Base-by-base conservation (phyloP, 768 basidiomycete genomes). In the Agrocybe pediades region DNA sequence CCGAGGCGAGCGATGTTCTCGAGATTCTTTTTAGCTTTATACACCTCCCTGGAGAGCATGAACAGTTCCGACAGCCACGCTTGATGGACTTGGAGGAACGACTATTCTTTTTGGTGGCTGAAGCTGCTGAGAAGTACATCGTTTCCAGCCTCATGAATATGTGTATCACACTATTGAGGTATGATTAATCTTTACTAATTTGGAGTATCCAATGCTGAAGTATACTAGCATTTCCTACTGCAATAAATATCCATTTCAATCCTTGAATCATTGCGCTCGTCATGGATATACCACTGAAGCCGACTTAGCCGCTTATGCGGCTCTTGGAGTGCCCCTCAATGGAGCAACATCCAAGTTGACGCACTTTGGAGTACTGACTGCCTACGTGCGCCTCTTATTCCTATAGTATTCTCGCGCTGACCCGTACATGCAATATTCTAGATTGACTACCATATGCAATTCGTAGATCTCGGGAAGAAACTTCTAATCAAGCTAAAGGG, bases 81-180 rank as follows among this genome's bases (percentile, higher is more conserved):
- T 16, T 54, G 11, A 16, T 49, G 13, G 29, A 23, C 5, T 40
- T 58, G 24, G 19, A 41, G 2, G 54, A 58, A 11, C 40, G 49
- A 2, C 15, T 51, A 0, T 41, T 66, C 11, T 48, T 51, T 23
- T 0, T 36, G 6, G 45, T 68, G 5, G 59, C 62, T 1, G 66
- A 68, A 49, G 66, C 66, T 1, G 66, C 62, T 6, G 61, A 67
- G 40, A 66, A 63, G 23, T 68, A 68, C 41, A 47, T 53, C 16
- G 62, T 66, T 1, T 68, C 55, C 45, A 50, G 59, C 13, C 60
- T 63, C n/a, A 68, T 65, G 61, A 61, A 57, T 20, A 46, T 56
- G 6, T 66, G 57, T 41, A 49, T 52, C 5, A 53, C 61, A 5
- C 30, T 43, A 13, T 51, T 66, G 58, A 39, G 50, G 63, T 61